Conservation (phyloP, 164 flowering plant genomes). For the Euptelea pleiosperma region DNA sequence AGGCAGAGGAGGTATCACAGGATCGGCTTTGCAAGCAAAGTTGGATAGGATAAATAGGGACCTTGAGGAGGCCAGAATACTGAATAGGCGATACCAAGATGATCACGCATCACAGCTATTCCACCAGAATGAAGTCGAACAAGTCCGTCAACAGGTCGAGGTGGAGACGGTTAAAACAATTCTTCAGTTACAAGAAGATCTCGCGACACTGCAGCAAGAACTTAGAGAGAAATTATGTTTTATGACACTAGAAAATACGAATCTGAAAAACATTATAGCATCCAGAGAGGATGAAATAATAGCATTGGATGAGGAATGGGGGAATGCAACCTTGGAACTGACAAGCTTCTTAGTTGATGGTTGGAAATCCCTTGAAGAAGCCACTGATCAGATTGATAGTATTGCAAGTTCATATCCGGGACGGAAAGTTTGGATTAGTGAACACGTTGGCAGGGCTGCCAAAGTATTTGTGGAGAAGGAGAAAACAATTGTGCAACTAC, state of each 20-base stretch:
- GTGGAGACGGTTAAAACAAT: conserved; percentile 58
- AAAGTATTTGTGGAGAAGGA: conserved; percentile 59
- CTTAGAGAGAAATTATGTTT: conserved; percentile 37
- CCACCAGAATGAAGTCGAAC: conserved; percentile 39
- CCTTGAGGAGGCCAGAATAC: conserved; percentile 45
- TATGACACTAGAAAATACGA: conserved; percentile 47
- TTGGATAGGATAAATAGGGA: conserved; percentile 37
- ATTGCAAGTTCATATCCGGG: conserved; percentile 59
- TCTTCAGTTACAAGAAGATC: conserved; percentile 69
- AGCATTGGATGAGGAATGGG: conserved; percentile 49
- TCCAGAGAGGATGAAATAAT: conserved; percentile 50
- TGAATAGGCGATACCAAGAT: conserved; percentile 39
- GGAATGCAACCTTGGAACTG: conserved; percentile 64
- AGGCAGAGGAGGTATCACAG: conserved; percentile 14
- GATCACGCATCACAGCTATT: conserved; percentile 36
- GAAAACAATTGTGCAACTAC: conserved; percentile 44
- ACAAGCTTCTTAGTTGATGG: conserved; percentile 70
- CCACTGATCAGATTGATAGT: conserved; percentile 52
- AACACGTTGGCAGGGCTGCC: conserved; percentile 59
- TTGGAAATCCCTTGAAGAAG: conserved; percentile 60
- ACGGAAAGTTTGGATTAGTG: conserved; percentile 40
- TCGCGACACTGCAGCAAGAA: conserved; percentile 49
- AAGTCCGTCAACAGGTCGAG: conserved; percentile 58
- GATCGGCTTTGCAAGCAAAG: conserved; percentile 29
- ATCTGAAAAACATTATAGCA: conserved; percentile 34